Evolutionary conservation across 2,329 filamentous ascomycete genomes (phyloP), one percentile per base, ranked within the genome.

Genomic region (Grosmannia clavigera): DNA sequence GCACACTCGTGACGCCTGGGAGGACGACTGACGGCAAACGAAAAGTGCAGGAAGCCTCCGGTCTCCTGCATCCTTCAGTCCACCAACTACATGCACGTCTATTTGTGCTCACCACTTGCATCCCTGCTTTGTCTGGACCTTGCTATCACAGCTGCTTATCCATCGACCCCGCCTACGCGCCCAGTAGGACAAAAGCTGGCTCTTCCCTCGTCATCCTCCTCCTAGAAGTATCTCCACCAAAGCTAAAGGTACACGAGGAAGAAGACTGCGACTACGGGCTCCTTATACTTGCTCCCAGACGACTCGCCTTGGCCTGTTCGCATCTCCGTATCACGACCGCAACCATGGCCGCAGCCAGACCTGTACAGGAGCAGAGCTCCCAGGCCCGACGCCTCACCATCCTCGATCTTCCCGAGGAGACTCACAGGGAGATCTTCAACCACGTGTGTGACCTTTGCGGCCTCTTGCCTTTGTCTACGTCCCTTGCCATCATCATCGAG

Each of bases 381-480:
- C 55, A 14, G n/a, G 56, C 29, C 29, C 56, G 46, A 14, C 46
- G 25, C n/a, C 29, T 51, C 57, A 66, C 65, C 25, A 73, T 81
- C 62, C 68, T 77, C 55, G 70, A 73, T 62, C 67, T 81, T 35
- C 78, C 78, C 9, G 64, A 69, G 19, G 79, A 81, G 67, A 76
- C 77, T 0, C 75, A 79, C 63, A 73, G 73, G 59, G 75, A 78
- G 29, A 78, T 81, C 57, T 66, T 79, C 64, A 70, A 69, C 51
- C 73, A 79, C 68, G 76, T 79, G 67, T 63, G 74, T 61, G 11
- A 22, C 22, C 11, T 38, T n/a, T 50, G 31, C 31, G 19, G 33
- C 16, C 38, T 22, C 52, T 43, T 22, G 25, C 7, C 9, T 35
- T 35, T 9, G 5, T 35, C 10, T 35, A 11, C 19, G 22, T n/a